Base-by-base conservation (phyloP, 768 basidiomycete species). In the Trametes elegans region DNA sequence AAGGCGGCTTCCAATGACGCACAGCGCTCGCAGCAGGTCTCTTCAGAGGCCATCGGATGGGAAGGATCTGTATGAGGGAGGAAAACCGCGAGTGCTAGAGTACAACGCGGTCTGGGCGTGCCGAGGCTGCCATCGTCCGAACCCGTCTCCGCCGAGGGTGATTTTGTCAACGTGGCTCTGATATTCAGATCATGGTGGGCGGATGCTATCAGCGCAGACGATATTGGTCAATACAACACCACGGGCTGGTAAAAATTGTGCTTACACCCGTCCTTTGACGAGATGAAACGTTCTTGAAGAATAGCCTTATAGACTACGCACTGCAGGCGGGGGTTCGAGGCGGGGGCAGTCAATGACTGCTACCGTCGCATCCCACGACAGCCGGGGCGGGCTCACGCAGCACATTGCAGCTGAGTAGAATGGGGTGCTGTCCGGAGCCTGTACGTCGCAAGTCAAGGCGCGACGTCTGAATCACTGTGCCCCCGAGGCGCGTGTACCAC, bases 361-460 rank as follows among this genome's bases (percentile, higher is more conserved):
- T n/a, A 11, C 41, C 41, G 41, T 14, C 26, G 28, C 11, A 14
- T 3, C 41, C 11, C 23, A 29, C 10, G 18, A 21, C 31, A 23
- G 19, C 7, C 10, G n/a, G 29, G 29, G 10, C 18, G 5, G 35
- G 3, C 9, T 31, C 45, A 19, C 31, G 29, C 7, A 4, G 16
- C 13, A 21, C 11, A 21, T 19, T 18, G 31, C 11, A 23, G 26
- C 8, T 23, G 11, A 5, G 3, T 5, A 9, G 41, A 29, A n/a
- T 40, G 45, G 40, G 32, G 38, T 55, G 38, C 53, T 26, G 28
- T 16, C 38, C 46, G 46, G 46, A 31, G 18, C 18, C 31, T 44
- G 16, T 47, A 36, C 40, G 36, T 28, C 31, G 11, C 24, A 36
- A 24, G 35, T 31, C 53, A 21, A 39, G 38, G 19, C 7, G 26